Conservation (phyloP, 2,329 filamentous ascomycete species). For the Epichloe festucae region DNA sequence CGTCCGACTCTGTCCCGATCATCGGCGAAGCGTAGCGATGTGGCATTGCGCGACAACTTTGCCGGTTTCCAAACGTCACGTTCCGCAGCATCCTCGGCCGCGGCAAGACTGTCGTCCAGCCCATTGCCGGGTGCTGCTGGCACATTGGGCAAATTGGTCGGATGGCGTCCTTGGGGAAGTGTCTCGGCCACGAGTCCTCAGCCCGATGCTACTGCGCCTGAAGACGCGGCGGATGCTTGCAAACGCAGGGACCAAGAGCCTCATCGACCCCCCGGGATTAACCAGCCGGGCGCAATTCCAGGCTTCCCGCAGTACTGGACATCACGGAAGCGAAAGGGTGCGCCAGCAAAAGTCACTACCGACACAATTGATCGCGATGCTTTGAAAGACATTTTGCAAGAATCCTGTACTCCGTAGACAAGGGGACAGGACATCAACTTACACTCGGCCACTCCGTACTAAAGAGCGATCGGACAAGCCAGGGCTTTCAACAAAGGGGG, state of each 20-base stretch:
- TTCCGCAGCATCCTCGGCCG: constrained; percentile 18
- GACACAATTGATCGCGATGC: constrained; percentile 46
- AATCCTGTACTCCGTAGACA: constrained; percentile 6
- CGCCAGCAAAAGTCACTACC: constrained; percentile 44
- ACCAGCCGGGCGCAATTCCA: constrained; percentile 61
- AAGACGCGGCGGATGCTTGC: neutral
- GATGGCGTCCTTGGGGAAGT: constrained; percentile 35
- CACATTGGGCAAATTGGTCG: constrained; percentile 30
- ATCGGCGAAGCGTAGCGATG: constrained; percentile 36
- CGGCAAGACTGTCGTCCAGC: constrained; percentile 15
- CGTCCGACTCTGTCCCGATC: constrained; percentile 41
- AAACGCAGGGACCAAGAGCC: constrained; percentile 20
- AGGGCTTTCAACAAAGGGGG: no score
- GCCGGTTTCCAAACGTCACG: constrained; percentile 23
- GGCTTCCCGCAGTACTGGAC: constrained; percentile 51
- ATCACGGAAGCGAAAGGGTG: constrained; percentile 34
- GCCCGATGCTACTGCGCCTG: constrained; percentile 8
- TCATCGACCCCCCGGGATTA: constrained; percentile 56
- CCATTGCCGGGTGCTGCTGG: constrained; percentile 14
- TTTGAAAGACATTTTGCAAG: constrained; percentile 42
- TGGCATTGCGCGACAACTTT: constrained; percentile 45
- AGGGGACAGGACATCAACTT: no score
- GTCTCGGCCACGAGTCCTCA: constrained; percentile 6
- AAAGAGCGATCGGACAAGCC: no score
- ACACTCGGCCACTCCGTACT: no score